Percentiles rank a stretch among this genome's conserved stretches.
Conservation (phyloP, 2,329 filamentous ascomycete species). For the Neofusicoccum laricinum region DNA sequence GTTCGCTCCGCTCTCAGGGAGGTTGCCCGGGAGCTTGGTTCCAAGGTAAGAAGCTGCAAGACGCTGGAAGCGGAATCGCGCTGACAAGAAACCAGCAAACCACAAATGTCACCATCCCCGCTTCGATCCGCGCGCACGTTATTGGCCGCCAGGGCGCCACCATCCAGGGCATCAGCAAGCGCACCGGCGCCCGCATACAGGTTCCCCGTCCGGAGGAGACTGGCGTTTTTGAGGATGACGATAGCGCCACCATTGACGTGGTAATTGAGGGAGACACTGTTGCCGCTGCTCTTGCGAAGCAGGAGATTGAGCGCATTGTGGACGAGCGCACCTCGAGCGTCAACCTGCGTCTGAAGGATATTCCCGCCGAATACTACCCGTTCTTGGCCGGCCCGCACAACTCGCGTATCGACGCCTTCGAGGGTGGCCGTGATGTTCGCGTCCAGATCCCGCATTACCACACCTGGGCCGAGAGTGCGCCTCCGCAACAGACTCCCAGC, state of each 20-base stretch:
- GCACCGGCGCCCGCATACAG: conserved; percentile 85
- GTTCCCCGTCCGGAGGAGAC: conserved; percentile 76
- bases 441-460: conserved; percentile 81
- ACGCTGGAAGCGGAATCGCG: too few species aligned
- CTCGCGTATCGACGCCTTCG: conserved; percentile 63
- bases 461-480: conserved; percentile 66
- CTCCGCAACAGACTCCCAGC: conserved; percentile 59
- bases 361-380: conserved; percentile 90
- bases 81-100: conserved; percentile 50
- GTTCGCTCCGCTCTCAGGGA: conserved; percentile 88
- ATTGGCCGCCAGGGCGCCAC: conserved; percentile 89
- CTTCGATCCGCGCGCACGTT: conserved; percentile 80
- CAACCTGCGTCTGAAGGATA: conserved; percentile 75
- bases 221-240: conserved; percentile 69
- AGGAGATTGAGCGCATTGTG: conserved; percentile 82
- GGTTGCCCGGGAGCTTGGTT: conserved; percentile 81
- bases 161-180: conserved; percentile 85
- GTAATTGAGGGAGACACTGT: conserved; percentile 87
- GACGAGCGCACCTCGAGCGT: conserved; percentile 80
- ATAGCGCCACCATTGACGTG: conserved; percentile 76
- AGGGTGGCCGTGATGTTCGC: conserved; percentile 71
- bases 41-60: conserved; percentile 62
- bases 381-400: conserved; percentile 86
- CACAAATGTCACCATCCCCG: conserved; percentile 75
- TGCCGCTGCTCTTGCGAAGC: conserved; percentile 77